phyloP scores from a whole-genome alignment of 2,329 filamentous ascomycete genomes.

The Beauveria varroae region DNA sequence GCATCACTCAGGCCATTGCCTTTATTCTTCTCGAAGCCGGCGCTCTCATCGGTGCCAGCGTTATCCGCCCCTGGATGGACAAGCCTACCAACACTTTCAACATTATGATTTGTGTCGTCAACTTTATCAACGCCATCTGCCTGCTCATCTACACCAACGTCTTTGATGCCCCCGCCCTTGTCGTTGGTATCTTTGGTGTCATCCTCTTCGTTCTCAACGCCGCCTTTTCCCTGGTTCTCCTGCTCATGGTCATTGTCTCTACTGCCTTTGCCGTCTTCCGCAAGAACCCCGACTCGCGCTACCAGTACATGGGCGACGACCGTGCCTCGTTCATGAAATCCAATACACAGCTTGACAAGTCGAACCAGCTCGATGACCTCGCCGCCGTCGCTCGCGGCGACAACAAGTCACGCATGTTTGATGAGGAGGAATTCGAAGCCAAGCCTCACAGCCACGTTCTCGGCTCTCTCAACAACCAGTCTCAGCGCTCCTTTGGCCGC shows the following conservation, averaged over 20 bases:
- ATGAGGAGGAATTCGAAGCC: neutral
- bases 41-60: slow-evolving; percentile 68
- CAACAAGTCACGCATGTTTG: slow-evolving; percentile 31
- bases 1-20: slow-evolving; percentile 70
- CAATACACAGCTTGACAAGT: slow-evolving; percentile 66
- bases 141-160: slow-evolving; percentile 81
- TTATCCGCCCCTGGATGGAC: slow-evolving; percentile 94
- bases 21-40: slow-evolving; percentile 76
- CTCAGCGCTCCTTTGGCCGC: slow-evolving; percentile 3
- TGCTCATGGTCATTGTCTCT: slow-evolving; percentile 68
- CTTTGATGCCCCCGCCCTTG: slow-evolving; percentile 75
- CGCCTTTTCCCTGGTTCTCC: slow-evolving; percentile 70
- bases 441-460: slow-evolving; percentile 6
- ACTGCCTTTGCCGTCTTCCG: slow-evolving; percentile 64
- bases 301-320: slow-evolving; percentile 95
- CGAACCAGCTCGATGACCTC: slow-evolving; percentile 83
- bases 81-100: slow-evolving; percentile 97
- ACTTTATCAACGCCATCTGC: slow-evolving; percentile 87
- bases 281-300: slow-evolving; percentile 90
- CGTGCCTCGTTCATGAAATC: slow-evolving; percentile 97
- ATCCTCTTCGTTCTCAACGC: slow-evolving; percentile 86
- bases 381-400: slow-evolving; percentile 85
- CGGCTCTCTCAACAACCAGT: slow-evolving; percentile 5
- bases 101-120: slow-evolving; percentile 81
- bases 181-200: slow-evolving; percentile 82